phyloP scores from a whole-genome alignment of 2,329 filamentous ascomycete species.

The Aspergillus sergii region DNA sequence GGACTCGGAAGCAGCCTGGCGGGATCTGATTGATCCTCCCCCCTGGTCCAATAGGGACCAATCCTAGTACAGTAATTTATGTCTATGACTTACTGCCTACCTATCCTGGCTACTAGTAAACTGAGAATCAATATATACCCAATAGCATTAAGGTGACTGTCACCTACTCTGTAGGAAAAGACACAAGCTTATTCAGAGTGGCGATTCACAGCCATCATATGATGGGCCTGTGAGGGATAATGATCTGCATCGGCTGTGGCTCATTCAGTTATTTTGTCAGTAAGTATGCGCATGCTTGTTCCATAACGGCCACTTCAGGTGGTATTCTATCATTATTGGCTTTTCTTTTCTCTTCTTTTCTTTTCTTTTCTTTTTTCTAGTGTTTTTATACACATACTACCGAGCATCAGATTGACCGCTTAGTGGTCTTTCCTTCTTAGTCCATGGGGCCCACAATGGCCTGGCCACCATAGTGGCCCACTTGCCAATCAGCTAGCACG shows the following conservation, averaged over 20 bases:
- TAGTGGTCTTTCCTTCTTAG: not conserved
- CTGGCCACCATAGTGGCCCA: not conserved
- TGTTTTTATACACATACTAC: not conserved
- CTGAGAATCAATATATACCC: not conserved
- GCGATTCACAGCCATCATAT: not conserved
- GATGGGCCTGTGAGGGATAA: not conserved
- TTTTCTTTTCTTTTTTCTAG: not conserved
- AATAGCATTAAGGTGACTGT: not conserved
- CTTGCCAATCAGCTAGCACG: not conserved
- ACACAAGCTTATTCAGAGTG: not conserved
- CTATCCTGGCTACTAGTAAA: not conserved
- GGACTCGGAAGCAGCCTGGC: not conserved
- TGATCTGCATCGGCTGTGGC: not conserved
- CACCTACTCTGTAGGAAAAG: not conserved
- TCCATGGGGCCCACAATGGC: not conserved
- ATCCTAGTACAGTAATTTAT: not conserved
- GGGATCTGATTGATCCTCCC: not conserved
- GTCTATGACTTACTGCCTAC: not conserved
- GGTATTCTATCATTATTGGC: not conserved
- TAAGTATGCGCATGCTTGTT: not conserved
- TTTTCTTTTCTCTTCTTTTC: not conserved
- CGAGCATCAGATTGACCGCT: not conserved
- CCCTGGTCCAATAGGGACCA: not conserved
- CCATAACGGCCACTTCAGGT: not conserved
- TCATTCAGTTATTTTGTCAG: not conserved